Base-by-base conservation (phyloP, 495 filamentous ascomycete species). In the Annulohypoxylon moriforme region DNA sequence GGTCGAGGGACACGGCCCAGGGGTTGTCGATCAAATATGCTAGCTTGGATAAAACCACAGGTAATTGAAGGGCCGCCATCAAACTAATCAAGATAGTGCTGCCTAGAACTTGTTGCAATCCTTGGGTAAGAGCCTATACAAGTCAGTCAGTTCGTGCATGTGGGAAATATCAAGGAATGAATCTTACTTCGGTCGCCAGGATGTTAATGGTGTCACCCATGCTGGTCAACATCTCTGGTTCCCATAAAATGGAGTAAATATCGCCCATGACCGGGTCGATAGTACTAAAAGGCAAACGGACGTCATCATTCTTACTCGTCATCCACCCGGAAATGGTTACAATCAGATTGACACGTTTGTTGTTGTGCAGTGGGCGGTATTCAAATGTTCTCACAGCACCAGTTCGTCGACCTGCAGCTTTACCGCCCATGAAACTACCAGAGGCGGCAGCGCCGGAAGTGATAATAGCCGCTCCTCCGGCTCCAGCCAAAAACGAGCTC, bases 201-300 rank as follows among this genome's bases (percentile, higher is more conserved):
- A 99, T 98, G 72, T 97, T 97, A 72, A 99, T 98, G 22, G 96
- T 99, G 60, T 94, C 91, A 85, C 96, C 96, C 92, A 97, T 98
- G 76, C 92, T 96, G 50, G 88, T 91, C 69, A 99, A 86, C 94
- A 99, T 97, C 72, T 99, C 96, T 3, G 96, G 96, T 79, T 99
- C 96, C 96, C 96, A 99, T 59, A 95, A 84, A 8, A 99, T 90
- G 0, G 96, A 98, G 81, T 98, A 99, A 20, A 99, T 88, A 81
- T 99, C 96, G 33, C 96, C 96, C 96, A 99, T 98, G 65, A 98
- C 88, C 0, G 96, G 94, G 79, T 98, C 94, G 3, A 99, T 90
- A 2, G 96, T 99, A 81, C 93, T 97, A 79, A 89, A 99, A 13
- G 96, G 96, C 67, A 99, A 78, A 63, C 96, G 92, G 40, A 98